A percentile compares a stretch with the other conserved stretches of the same genome.
phyloP scores from a whole-genome alignment of 805 yeast genomes.

The Debaryomyces prosopidis region DNA sequence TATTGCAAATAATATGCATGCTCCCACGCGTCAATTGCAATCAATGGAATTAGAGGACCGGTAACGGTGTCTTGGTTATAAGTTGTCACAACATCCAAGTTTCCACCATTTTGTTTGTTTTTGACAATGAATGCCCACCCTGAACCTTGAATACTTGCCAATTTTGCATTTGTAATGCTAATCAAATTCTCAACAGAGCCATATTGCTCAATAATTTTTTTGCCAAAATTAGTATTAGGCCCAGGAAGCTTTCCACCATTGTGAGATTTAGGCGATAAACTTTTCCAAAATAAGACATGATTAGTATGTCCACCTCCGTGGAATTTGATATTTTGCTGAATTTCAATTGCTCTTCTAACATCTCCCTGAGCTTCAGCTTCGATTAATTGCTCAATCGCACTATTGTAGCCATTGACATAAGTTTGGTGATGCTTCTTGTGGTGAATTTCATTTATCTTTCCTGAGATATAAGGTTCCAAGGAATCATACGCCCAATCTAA shows the following conservation, averaged over 20 bases:
- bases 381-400: conserved; percentile 41
- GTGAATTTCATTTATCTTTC: conserved; percentile 48
- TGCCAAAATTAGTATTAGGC: conserved; percentile 41
- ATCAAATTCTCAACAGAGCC: conserved; percentile 48
- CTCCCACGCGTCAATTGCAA: conserved; percentile 57
- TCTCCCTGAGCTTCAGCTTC: conserved; percentile 38
- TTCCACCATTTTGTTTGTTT: conserved; percentile 43
- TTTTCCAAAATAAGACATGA: conserved; percentile 52
- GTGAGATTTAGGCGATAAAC: conserved; percentile 42
- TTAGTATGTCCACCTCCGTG: conserved; percentile 54
- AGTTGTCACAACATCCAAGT: conserved; percentile 45
- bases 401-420: conserved; percentile 48
- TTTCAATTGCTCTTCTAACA: conserved; percentile 39
- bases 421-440: conserved; percentile 52
- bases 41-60: conserved; percentile 43
- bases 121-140: conserved; percentile 56
- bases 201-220: conserved; percentile 38
- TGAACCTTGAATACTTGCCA: conserved; percentile 52
- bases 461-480: conserved; percentile 48
- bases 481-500: conserved; percentile 49
- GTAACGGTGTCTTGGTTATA: conserved; percentile 51
- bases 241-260: conserved; percentile 62
- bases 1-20: conserved; percentile 55
- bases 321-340: conserved; percentile 48
- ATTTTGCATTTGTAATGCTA: conserved; percentile 39